Base-by-base conservation (phyloP, 2,329 filamentous ascomycete genomes). In the Metarhizium album region DNA sequence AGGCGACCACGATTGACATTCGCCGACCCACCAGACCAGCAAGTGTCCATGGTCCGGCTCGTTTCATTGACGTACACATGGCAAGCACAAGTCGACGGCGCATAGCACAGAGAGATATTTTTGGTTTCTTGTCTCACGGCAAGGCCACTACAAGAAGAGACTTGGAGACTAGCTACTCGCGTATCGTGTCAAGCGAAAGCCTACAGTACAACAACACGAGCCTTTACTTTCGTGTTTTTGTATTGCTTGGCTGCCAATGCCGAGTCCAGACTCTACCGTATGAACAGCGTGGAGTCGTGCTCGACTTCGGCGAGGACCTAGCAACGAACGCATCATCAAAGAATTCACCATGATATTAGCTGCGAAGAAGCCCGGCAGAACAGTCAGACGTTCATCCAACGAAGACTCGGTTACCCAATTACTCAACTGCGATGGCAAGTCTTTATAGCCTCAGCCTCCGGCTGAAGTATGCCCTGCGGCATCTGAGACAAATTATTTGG, bases 41-140 rank as follows among this genome's bases (percentile, higher is more conserved):
- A 62, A 56, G 53, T 55, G 55, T 55, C 56, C 57, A 56, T 43
- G 54, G 53, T 56, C 43, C 61, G 60, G 58, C 59, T 61, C 62
- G 62, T 66, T 66, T 66, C 62, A 66, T 63, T 57, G 57, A 62
- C 60, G 54, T 61, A 64, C 64, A 67, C 64, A 66, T 65, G 63
- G 62, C 61, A 59, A 65, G 62, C 62, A 66, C 61, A 62, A 50
- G 33, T 20, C 45, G 13, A 33, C 40, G n/a, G n/a, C 45, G 42
- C 49, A 18, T 31, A 46, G 38, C 40, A 54, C 45, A 47, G 3
- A 46, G 48, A 45, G 49, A 52, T 55, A 55, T 55, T 56, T 53
- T 53, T 56, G 53, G 46, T 40, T 9, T 49, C 9, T 37, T 57
- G 55, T 59, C 56, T 59, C 53, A 56, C 50, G 22, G 45, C 7